Evolutionary conservation across 73 alveolate genomes (phyloP), one percentile per base, ranked within the genome.

Genomic region (Paramecium biaurelia): DNA sequence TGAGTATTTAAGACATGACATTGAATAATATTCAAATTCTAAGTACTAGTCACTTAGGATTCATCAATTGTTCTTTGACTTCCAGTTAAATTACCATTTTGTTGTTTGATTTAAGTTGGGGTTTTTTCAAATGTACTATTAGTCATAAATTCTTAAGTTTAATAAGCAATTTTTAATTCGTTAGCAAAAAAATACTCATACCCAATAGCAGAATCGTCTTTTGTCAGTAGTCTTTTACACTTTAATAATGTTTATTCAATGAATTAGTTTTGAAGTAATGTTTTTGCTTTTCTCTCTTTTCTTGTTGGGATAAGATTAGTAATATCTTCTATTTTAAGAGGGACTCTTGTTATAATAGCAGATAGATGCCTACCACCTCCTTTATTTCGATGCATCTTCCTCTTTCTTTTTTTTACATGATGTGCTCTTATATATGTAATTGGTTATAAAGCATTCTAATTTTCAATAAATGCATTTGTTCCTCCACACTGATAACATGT

Each of bases 331-430:
- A 63, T 63, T 26, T 63, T 63, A 30, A 41, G 41, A 63, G 41
- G 49, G 30, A 26, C 45, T 63, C 84, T 63, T 4, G 23, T 20
- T 2, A 63, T 32, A 26, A 63, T 30, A n/a, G 45, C 84, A 12
- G 84, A 63, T 2, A 63, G 24, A 0, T 63, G 24, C 26, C 84
- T 26, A 26, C 84, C 84, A 63, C 45, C 49, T 63, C 84, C 84
- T 32, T 63, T 63, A 63, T 63, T 63, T 3, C 84, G 41, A 63
- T 63, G 84, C 84, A 63, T 63, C 84, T 63, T 63, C 12, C 84
- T 63, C 15, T 63, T 63, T 30, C 49, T 63, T 63, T 63, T 63
- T 63, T 63, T 63, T 24, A 32, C 21, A 63, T 63, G 84, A 63
- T 63, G 84, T 24, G 84, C 84, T 32, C 84, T 63, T 4, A 63